Evolutionary conservation across 352 stramenopile species (phyloP), one percentile per base, ranked within the genome.

Genomic region (Ophiocytium majus): DNA sequence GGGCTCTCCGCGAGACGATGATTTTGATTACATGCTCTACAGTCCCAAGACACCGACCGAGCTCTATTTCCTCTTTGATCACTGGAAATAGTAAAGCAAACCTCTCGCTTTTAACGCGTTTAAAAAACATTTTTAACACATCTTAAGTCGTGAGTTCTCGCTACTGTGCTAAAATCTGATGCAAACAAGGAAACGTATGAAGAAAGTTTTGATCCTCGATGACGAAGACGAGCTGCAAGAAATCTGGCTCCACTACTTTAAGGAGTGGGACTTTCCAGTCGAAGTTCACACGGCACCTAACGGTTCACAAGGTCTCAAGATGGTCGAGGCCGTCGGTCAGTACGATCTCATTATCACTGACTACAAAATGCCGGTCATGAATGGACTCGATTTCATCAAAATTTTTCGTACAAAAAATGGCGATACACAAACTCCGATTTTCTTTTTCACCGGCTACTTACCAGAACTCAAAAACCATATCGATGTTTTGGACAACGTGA

Each of bases 131-230:
- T n/a, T n/a, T n/a, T n/a, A n/a, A n/a, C n/a, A n/a, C n/a, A n/a
- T n/a, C n/a, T n/a, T n/a, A n/a, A n/a, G n/a, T n/a, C n/a, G n/a
- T n/a, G n/a, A n/a, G n/a, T n/a, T n/a, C n/a, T n/a, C n/a, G n/a
- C n/a, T n/a, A n/a, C n/a, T n/a, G n/a, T n/a, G n/a, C n/a, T n/a
- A n/a, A n/a, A n/a, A n/a, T n/a, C n/a, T n/a, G n/a, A n/a, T n/a
- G n/a, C n/a, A n/a, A n/a, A n/a, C n/a, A n/a, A n/a, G n/a, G n/a
- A n/a, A n/a, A n/a, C n/a, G n/a, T n/a, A 71, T 71, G 57, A 71
- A 71, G 57, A 71, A 71, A 71, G 57, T 71, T 71, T 71, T 71
- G 57, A 71, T 71, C 57, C 19, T 71, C 57, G 57, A 71, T 71
- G 57, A 71, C 28, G 57, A 71, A 28, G 19, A 71, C 19, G 57